Base-by-base conservation (phyloP, 1,139 yeast genomes). In the Candida albicans region DNA sequence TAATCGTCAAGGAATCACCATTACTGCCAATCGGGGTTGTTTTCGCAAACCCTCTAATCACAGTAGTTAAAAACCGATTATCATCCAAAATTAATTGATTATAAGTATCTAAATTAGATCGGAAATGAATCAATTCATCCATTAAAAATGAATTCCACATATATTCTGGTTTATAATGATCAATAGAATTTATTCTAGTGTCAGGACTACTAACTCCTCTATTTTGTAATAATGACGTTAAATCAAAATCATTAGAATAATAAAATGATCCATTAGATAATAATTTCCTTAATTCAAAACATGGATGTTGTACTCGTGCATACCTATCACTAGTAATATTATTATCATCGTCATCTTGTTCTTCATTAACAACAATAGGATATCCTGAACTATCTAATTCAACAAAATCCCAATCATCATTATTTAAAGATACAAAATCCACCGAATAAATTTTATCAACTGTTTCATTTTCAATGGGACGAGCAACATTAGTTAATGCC, bases 101-200 rank as follows among this genome's bases (percentile, higher is more conserved):
- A 18, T 67, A 74, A 2, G 74, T 69, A 32, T 85, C 90, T 45
- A 90, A 65, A 48, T 86, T 84, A 46, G 84, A 75, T 47, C 96
- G 73, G 62, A 87, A 91, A 43, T 77, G 74, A 49, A 88, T 74
- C 49, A 95, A 76, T 50, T 91, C 96, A 45, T 83, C 78, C 82
- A 91, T 84, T 82, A 95, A 80, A 61, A 87, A 93, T 6, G 86
- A 78, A 62, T 95, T 95, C 99, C 99, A 95, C 97, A 93, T 90
- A 59, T 87, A 93, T 53, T 91, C 93, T 46, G 81, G 82, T 58
- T 85, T 91, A 52, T 77, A 83, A 47, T 80, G 77, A 50, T 81
- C 84, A 40, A 61, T 59, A 35, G 50, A 35, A 52, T 5, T 76
- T 27, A 58, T 44, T 28, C n/a, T 11, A 8, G 9, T 11, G n/a